These are phyloP conservation scores for Guadua angustifolia DNA, from an alignment of 176 grass and related monocot species.

Conservation along the genomic window DNA sequence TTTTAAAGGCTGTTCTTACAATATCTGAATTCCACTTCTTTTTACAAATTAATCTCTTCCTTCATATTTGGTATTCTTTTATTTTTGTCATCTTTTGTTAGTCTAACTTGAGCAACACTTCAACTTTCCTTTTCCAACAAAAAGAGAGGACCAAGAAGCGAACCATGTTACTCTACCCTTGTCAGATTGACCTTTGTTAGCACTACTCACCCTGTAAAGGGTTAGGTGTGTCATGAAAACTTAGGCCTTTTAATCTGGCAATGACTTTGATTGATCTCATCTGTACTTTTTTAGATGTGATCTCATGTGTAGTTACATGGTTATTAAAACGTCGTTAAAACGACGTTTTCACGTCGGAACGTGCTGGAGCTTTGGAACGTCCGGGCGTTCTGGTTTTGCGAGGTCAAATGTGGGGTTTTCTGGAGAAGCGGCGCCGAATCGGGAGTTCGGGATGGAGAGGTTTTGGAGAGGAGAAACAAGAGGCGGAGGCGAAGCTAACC, in stretches of 20 bases:
- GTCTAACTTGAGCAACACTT: background rate
- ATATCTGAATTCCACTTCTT: background rate
- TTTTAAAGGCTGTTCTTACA: background rate
- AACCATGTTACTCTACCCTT: background rate
- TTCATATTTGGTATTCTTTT: background rate
- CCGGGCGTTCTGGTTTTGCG: too few species aligned
- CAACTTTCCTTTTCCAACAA: background rate
- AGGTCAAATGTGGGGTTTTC: too few species aligned
- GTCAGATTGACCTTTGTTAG: background rate
- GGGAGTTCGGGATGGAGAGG: too few species aligned
- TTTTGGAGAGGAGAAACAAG: too few species aligned
- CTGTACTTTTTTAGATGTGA: background rate
- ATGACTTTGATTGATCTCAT: background rate
- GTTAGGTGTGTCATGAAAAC: constrained; percentile 5
- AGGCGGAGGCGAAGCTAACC: too few species aligned
- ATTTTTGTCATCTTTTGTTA: background rate
- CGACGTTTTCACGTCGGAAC: too few species aligned
- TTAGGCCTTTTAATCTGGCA: background rate
- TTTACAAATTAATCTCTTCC: background rate
- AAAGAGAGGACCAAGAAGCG: background rate
- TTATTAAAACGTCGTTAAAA: too few species aligned
- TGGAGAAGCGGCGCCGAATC: too few species aligned
- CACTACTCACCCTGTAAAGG: background rate
- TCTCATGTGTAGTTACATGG: background rate
- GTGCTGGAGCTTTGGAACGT: too few species aligned